phyloP scores from a whole-genome alignment of 371 early-diverging fungal genomes.

The Actinomortierella wolfii region DNA sequence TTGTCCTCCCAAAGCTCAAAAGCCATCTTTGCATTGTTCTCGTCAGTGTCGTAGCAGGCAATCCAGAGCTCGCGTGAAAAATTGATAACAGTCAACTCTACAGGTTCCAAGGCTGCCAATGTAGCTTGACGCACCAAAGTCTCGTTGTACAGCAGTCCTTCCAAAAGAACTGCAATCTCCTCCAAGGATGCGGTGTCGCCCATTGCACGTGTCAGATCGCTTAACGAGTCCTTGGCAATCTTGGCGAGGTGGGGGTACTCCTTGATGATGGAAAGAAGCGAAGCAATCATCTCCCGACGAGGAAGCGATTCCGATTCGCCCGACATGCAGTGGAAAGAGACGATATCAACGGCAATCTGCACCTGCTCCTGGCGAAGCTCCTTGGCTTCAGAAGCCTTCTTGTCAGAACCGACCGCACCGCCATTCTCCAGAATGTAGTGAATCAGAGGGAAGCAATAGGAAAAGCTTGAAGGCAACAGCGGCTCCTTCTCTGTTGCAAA shows the following conservation, averaged over 20 bases:
- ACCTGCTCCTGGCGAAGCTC: constrained; percentile 76
- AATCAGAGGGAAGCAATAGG: constrained; percentile 84
- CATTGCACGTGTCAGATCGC: constrained; percentile 72
- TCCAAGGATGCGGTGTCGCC: constrained; percentile 57
- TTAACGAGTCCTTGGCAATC: constrained; percentile 62
- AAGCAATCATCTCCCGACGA: constrained; percentile 72
- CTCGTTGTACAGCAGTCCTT: constrained; percentile 77
- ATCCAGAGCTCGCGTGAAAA: constrained; percentile 67
- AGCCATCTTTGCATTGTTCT: constrained; percentile 73
- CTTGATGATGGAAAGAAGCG: constrained; percentile 72
- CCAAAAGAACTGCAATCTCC: constrained; percentile 71
- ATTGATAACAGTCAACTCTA: constrained; percentile 72
- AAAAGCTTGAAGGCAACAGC: constrained; percentile 75
- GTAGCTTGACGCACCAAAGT: constrained; percentile 80
- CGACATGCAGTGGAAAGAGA: constrained; percentile 65
- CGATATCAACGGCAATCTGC: constrained; percentile 74
- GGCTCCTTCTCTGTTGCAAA: constrained; percentile 67
- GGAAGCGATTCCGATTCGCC: constrained; percentile 68
- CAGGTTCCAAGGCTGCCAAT: constrained; percentile 70
- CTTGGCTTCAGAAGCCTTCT: constrained; percentile 55
- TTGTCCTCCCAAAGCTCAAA: constrained; percentile 81
- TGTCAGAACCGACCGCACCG: constrained; percentile 58
- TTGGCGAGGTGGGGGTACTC: constrained; percentile 69
- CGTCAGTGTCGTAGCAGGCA: constrained; percentile 70
- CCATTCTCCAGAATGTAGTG: constrained; percentile 70